Evolutionary conservation across 257 asterid genomes (phyloP).

Genomic region (Leonotis leonurus): DNA sequence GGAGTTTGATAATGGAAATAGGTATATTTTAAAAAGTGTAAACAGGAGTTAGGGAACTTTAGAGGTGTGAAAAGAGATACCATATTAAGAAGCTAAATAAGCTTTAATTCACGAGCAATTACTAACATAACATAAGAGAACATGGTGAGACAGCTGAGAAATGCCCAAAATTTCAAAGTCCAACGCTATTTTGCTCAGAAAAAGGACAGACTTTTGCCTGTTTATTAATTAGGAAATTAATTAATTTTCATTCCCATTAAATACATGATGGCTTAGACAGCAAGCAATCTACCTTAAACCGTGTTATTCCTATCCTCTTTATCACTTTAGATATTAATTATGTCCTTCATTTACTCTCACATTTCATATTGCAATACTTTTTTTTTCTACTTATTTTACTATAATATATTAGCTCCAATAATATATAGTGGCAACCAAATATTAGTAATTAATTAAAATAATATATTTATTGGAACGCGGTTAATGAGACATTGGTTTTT

Average conservation of each 20-base stretch:
- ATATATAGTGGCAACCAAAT: no score
- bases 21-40: not conserved
- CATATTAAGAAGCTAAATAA: not conserved
- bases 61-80: not conserved
- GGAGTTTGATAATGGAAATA: not conserved
- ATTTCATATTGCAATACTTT: no score
- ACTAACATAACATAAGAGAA: not conserved
- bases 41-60: not conserved
- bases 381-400: no score
- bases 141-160: constrained; percentile 20
- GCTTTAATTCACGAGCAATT: not conserved
- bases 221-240: not conserved
- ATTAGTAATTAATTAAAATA: no score
- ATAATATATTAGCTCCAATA: no score
- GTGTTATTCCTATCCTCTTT: no score
- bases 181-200: constrained; percentile 22
- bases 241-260: not conserved
- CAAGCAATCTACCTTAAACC: constrained; percentile 19
- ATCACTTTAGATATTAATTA: no score
- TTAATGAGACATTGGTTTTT: no score
- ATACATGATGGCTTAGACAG: constrained; percentile 22
- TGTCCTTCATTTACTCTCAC: no score
- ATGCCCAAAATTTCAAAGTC: constrained; percentile 25
- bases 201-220: constrained; percentile 21
- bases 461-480: no score